These are phyloP conservation scores for Pythium brachiatum DNA, from an alignment of 352 stramenopile genomes.

Conservation along the genomic window DNA sequence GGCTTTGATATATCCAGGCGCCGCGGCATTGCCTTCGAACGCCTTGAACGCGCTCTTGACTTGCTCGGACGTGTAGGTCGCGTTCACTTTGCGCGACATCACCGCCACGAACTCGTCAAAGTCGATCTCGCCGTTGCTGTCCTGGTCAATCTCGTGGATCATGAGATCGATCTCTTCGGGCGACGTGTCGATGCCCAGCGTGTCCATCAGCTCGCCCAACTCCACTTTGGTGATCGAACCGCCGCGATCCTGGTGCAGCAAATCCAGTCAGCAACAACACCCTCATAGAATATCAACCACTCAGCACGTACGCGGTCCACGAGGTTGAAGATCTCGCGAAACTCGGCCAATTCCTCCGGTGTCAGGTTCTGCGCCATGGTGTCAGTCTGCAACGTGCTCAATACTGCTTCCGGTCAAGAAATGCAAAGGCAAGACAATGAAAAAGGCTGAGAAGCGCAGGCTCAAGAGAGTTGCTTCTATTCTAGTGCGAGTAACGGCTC, in stretches of 20 bases:
- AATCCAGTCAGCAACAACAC: no score
- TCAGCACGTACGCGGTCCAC: constrained; percentile 88
- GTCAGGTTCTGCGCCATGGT: constrained; percentile 66
- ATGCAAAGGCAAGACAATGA: neutral
- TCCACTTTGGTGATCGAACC: constrained; percentile 94
- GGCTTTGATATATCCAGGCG: constrained; percentile 78
- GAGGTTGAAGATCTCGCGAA: constrained; percentile 94
- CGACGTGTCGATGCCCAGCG: constrained; percentile 90
- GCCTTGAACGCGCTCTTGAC: constrained; percentile 90
- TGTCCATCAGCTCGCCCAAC: constrained; percentile 93
- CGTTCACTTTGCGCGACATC: constrained; percentile 94
- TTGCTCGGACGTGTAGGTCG: constrained; percentile 91
- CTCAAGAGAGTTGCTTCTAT: neutral
- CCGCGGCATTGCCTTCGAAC: constrained; percentile 63
- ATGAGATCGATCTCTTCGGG: constrained; percentile 94
- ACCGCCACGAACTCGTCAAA: constrained; percentile 95
- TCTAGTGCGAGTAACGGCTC: neutral
- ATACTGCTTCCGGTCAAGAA: neutral
- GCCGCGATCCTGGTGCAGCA: constrained; percentile 72
- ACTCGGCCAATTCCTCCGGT: constrained; percentile 87
- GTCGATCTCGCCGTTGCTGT: constrained; percentile 93
- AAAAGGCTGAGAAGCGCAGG: neutral
- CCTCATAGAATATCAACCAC: no score
- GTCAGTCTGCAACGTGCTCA: neutral
- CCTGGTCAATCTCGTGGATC: constrained; percentile 95